Evolutionary conservation across 805 yeast species (phyloP).

Genomic region (Yamadazyma sp.): DNA sequence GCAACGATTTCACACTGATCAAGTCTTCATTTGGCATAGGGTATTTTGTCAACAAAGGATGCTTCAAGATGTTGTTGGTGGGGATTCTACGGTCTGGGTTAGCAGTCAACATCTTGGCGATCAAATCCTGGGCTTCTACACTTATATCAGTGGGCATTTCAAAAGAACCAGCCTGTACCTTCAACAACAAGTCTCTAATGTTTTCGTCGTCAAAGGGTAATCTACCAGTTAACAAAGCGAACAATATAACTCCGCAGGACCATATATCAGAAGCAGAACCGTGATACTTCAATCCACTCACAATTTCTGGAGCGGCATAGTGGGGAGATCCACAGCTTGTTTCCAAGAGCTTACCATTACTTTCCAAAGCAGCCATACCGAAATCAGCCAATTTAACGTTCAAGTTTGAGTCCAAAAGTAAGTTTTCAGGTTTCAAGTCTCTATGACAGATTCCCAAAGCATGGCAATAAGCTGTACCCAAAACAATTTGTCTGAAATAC

Average conservation of each 20-base stretch:
- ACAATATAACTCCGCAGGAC: conserved; percentile 84
- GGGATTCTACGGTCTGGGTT: conserved; percentile 71
- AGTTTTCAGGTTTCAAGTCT: conserved; percentile 80
- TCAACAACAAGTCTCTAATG: conserved; percentile 64
- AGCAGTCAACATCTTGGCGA: conserved; percentile 63
- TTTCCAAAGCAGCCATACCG: conserved; percentile 87
- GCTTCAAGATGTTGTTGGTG: conserved; percentile 62
- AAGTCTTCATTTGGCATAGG: conserved; percentile 48
- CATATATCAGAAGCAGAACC: conserved; percentile 86
- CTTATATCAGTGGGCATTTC: conserved; percentile 69
- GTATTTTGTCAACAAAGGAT: conserved; percentile 54
- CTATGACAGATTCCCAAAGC: conserved; percentile 78
- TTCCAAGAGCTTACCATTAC: conserved; percentile 65
- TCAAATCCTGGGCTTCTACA: conserved; percentile 64
- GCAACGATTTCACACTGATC: conserved; percentile 46
- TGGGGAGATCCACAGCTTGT: conserved; percentile 89
- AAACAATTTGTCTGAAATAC: conserved; percentile 73
- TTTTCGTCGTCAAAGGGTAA: conserved; percentile 83
- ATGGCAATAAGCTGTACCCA: conserved; percentile 81
- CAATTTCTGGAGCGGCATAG: conserved; percentile 87
- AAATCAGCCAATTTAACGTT: conserved; percentile 81
- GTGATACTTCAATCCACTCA: conserved; percentile 72
- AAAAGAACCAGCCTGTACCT: conserved; percentile 74
- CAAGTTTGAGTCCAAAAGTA: conserved; percentile 62
- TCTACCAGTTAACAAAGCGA: conserved; percentile 77